A percentile compares a stretch with the other conserved stretches of the same genome.
Conservation (phyloP, 176 grass and related monocot genomes). For the Oryza rufipogon region DNA sequence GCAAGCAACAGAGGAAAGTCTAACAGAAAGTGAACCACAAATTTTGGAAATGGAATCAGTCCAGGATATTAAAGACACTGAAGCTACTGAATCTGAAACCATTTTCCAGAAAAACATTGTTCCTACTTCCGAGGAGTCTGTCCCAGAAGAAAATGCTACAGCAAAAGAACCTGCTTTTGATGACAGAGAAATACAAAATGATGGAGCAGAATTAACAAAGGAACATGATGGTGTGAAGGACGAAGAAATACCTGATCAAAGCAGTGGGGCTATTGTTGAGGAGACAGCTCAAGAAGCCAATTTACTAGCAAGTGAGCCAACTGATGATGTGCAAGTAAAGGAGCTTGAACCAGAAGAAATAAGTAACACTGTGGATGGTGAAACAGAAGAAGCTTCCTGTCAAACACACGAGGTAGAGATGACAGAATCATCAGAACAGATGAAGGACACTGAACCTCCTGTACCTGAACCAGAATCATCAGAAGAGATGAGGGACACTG, state of each 20-base stretch:
- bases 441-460: background rate
- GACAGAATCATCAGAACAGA: background rate
- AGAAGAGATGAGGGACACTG: background rate
- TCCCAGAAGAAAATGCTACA: constrained; percentile 35
- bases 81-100: background rate
- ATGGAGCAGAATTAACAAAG: background rate
- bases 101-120: constrained; percentile 13
- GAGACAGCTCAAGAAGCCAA: constrained; percentile 19
- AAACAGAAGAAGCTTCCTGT: background rate
- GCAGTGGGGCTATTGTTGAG: background rate
- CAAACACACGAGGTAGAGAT: constrained; percentile 3
- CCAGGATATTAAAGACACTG: constrained; percentile 20
- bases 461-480: constrained; percentile 12
- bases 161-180: constrained; percentile 7
- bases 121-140: constrained; percentile 21
- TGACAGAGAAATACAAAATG: constrained; percentile 9
- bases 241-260: constrained; percentile 23
- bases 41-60: constrained; percentile 20
- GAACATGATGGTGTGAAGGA: constrained; percentile 25
- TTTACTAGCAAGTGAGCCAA: constrained; percentile 23
- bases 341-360: background rate
- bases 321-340: constrained; percentile 15
- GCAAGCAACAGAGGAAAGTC: constrained; percentile 37
- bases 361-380: constrained; percentile 4
- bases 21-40: constrained; percentile 1